Base-by-base conservation (phyloP, 345 rosid species). In the Anacardium occidentale region DNA sequence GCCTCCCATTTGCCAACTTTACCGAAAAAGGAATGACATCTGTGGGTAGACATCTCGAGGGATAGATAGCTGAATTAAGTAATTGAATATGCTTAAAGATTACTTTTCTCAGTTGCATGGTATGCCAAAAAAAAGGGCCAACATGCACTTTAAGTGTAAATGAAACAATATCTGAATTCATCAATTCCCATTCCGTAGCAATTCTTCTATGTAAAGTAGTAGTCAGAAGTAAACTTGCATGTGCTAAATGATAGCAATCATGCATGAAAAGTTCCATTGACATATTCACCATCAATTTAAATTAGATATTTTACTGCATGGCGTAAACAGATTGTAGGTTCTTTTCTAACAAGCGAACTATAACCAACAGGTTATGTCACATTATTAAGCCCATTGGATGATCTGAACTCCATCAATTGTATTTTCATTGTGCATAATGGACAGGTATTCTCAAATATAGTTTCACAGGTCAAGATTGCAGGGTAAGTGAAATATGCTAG, bases 361-460 rank as follows among this genome's bases (percentile, higher is more conserved):
- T 42, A 34, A 13, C 14, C 5, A 51, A 60, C 54, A 15, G 8
- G 34, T 17, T 25, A 56, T 29, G 54, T 26, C 32, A 14, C 50
- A 32, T 21, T 29, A 10, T 71, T 44, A 20, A 61, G 32, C 32
- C 29, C 21, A 34, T 10, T 29, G 44, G 29, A 62, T 32, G 59
- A 62, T 51, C 37, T 20, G 14, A 50, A 62, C 32, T 7, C 48
- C n/a, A 21, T 40, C 1, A 15, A 29, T 37, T 21, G 60, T 14
- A 13, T 62, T 71, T 56, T 26, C 56, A 44, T 45, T 45, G 13
- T 70, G 56, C 66, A 47, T 51, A 21, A 14, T 32, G 57, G 34
- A 50, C 53, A 61, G 15, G 34, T 32, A 20, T 56, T 56, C 63
- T 29, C 55, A 58, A 24, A 50, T 32, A 51, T 61, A 29, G 67